A percentile compares a stretch with the other conserved stretches of the same genome.
These are phyloP conservation scores for Aegilops tauschii DNA, from an alignment of 176 grass and related monocot genomes.

Conservation along the genomic window DNA sequence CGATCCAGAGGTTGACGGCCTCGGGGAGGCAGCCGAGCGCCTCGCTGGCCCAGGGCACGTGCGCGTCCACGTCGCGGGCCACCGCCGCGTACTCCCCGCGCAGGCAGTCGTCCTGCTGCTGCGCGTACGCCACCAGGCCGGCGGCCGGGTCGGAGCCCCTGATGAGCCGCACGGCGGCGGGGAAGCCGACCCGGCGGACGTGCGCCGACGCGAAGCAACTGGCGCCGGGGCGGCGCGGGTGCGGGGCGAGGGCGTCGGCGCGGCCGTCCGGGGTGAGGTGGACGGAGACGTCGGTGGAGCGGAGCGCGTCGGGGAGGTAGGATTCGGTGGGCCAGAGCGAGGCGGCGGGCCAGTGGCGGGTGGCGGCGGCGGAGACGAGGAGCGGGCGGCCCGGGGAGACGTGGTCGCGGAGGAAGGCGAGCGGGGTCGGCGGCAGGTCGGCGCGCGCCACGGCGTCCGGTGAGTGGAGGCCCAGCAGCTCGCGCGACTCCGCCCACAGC, in stretches of 20 bases:
- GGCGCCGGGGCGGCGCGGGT: slow-evolving; percentile 5
- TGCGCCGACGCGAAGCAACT: slow-evolving; percentile 75
- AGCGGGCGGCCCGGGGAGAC: slow-evolving; percentile 73
- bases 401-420: slow-evolving; percentile 77
- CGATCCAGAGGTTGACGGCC: slow-evolving; percentile 93
- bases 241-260: slow-evolving; percentile 65
- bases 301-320: slow-evolving; percentile 65
- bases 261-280: slow-evolving; percentile 86
- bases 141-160: slow-evolving; percentile 33
- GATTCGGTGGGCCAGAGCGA: slow-evolving; percentile 64
- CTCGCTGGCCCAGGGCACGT: slow-evolving; percentile 89
- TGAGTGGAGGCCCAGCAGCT: slow-evolving; percentile 52
- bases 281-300: slow-evolving; percentile 60
- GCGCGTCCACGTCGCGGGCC: slow-evolving; percentile 71
- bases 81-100: slow-evolving; percentile 70
- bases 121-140: slow-evolving; percentile 67
- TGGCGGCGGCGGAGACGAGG: slow-evolving; percentile 64
- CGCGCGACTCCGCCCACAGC: slow-evolving; percentile 83
- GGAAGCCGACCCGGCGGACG: slow-evolving; percentile 62
- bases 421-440: slow-evolving; percentile 54
- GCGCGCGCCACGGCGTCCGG: slow-evolving; percentile 33
- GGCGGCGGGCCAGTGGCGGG: slow-evolving; percentile 73
- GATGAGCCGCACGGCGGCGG: slow-evolving; percentile 49
- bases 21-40: slow-evolving; percentile 78
- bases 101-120: slow-evolving; percentile 95